phyloP scores from a whole-genome alignment of 768 basidiomycete species.

The Tubosaeta brunneosetosa region DNA sequence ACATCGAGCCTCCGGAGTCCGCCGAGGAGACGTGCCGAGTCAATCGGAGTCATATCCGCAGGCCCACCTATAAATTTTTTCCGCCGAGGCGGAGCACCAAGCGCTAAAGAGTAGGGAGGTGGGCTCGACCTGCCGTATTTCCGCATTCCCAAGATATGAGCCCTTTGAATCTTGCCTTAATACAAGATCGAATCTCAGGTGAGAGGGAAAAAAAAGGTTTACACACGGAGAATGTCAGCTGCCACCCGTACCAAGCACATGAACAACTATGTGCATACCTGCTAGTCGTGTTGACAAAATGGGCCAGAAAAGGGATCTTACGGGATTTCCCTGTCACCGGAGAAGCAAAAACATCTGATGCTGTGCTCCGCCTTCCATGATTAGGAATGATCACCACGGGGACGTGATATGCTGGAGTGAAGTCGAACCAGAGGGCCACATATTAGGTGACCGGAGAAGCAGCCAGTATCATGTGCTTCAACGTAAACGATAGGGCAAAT shows the following conservation, averaged over 20 bases:
- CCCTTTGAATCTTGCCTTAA: constrained; percentile 3
- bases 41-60: background rate
- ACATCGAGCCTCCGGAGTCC: background rate
- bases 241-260: constrained; percentile 5
- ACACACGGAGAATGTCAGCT: constrained; percentile 10
- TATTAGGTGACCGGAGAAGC: background rate
- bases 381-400: constrained; percentile 3
- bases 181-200: constrained; percentile 13
- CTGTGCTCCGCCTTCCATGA: constrained; percentile 18
- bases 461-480: background rate
- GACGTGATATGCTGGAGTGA: background rate
- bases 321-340: constrained; percentile 18
- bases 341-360: constrained; percentile 18
- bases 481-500: background rate
- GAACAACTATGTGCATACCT: background rate
- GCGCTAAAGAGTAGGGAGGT: background rate
- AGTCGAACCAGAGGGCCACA: background rate
- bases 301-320: constrained; percentile 13
- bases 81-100: background rate
- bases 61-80: background rate
- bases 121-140: constrained; percentile 8
- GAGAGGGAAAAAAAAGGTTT: constrained; percentile 2
- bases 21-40: background rate
- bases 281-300: background rate
- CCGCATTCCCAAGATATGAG: constrained; percentile 6